Base-by-base conservation (phyloP, 495 filamentous ascomycete species). In the Achaetomiella virescens region DNA sequence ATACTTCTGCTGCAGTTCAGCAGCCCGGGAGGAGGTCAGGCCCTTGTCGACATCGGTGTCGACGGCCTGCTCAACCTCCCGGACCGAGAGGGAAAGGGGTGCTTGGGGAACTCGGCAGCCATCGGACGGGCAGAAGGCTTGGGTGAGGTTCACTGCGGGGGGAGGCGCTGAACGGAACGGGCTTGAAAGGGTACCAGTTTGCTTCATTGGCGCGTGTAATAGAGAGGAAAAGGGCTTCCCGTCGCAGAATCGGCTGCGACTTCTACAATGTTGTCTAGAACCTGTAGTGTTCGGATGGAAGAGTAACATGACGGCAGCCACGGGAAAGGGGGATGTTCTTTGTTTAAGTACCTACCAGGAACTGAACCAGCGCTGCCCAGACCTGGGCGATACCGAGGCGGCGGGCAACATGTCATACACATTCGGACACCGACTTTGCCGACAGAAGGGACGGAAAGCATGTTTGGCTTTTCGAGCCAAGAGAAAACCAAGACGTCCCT, bases 21-120 rank as follows among this genome's bases (percentile, higher is more conserved):
- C 60, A 20, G 82, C 81, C 57, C 81, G 74, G 21, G 65, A 59
- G 33, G 69, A 69, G 42, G 71, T 75, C 20, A 87, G 66, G n/a
- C 84, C 84, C 44, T 69, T 79, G 50, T 87, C 83, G 44, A 81
- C 60, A 66, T 81, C 73, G 6, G 81, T 81, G 31, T 69, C 70
- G 18, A 84, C 68, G 47, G 76, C 65, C 21, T 72, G 66, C 22
- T 72, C 73, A 48, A 84, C 75, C 65, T 87, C 75, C 54, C 80
- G 66, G 46, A 70, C 59, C 8, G 76, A 60, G 17, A 80, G 67
- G 27, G 75, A 56, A 80, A 83, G 5, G 80, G 79, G 48, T 80
- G 79, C 40, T 69, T 70, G 25, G 71, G 67, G 61, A 72, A 75
- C 42, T 68, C 61, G 41, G 65, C 66, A 58, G 73, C 63, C 75